Evolutionary conservation across 1,284 basidiomycete species (phyloP).

Genomic region (Sutorius eximius): DNA sequence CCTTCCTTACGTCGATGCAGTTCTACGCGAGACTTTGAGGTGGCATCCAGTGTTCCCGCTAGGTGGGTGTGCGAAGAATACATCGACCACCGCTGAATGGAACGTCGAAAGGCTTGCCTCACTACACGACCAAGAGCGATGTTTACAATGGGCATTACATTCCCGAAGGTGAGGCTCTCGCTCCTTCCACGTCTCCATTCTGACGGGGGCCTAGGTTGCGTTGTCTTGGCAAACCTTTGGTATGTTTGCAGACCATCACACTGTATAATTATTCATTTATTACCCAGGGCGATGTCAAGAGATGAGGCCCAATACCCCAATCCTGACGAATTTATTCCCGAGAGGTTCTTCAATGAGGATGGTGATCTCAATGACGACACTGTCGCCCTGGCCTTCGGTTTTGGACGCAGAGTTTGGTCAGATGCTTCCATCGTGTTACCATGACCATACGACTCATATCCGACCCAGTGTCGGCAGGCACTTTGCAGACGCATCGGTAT

Average conservation of each 20-base stretch:
- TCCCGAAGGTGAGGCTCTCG: constrained; percentile 23
- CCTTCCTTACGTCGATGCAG: constrained; percentile 41
- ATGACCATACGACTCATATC: constrained; percentile 1
- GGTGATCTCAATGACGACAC: constrained; percentile 32
- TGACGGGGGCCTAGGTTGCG: constrained; percentile 28
- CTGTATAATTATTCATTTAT: constrained; percentile 6
- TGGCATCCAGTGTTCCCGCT: constrained; percentile 37
- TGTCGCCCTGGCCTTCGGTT: constrained; percentile 29
- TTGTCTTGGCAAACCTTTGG: constrained; percentile 34
- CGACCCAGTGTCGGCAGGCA: constrained; percentile 26
- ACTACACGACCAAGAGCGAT: constrained; percentile 26
- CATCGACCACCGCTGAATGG: not conserved
- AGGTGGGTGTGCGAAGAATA: constrained; percentile 14
- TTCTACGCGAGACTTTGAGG: constrained; percentile 43
- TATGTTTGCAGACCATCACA: constrained; percentile 9
- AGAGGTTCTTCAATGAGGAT: constrained; percentile 29
- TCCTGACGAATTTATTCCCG: constrained; percentile 28
- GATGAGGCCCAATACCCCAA: constrained; percentile 30
- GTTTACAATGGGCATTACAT: constrained; percentile 30
- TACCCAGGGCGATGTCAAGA: constrained; percentile 33
- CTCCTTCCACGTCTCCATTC: not conserved
- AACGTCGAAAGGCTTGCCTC: constrained; percentile 26
- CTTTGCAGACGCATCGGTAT: constrained; percentile 35
- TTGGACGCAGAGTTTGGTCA: constrained; percentile 33
- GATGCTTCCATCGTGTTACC: not conserved